Evolutionary conservation across 2,329 filamentous ascomycete species (phyloP), one percentile per base, ranked within the genome.

Genomic region (Aspergillus ustus): DNA sequence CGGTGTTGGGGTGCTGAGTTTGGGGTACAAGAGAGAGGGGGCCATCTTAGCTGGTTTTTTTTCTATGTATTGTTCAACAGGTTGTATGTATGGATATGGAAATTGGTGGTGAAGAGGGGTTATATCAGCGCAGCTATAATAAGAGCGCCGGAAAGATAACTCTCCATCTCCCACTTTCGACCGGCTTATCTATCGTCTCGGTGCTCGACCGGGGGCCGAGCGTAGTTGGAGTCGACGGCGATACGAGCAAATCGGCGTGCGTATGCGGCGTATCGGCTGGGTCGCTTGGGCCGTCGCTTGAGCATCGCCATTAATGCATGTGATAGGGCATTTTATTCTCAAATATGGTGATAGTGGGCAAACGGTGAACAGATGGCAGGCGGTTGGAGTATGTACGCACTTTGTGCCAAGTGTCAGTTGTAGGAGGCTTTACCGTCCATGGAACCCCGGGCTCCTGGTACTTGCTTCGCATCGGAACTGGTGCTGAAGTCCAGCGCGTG

Each of bases 11-110:
- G 60, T 52, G 20, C 52, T n/a, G 44, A 70, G 59, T 13, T 61
- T 59, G 1, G 61, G 48, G 52, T 68, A 61, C 3, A 69, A 58
- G 20, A 67, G 37, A 0, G 58, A 56, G 34, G 45, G 52, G 25
- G 25, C 2, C 44, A 49, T 57, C 8, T 43, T 37, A 3, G 13
- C 25, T 17, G 50, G 9, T 37, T 40, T 40, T 5, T 40, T 2
- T n/a, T n/a, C n/a, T n/a, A n/a, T n/a, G n/a, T 40, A 15, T 40
- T 40, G 34, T 40, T 40, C 11, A 2, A 11, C 3, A 15, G 34
- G 8, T 15, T 40, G 34, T 40, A 13, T 40, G 34, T 40, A 4
- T 13, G 15, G 34, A 34, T 40, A 4, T 15, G 11, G 9, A 4
- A 5, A 13, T 15, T 40, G 34, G 34, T 15, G 9, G 34, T 11